Evolutionary conservation across 2,329 filamentous ascomycete genomes (phyloP).

Genomic region (Neurospora crassa): DNA sequence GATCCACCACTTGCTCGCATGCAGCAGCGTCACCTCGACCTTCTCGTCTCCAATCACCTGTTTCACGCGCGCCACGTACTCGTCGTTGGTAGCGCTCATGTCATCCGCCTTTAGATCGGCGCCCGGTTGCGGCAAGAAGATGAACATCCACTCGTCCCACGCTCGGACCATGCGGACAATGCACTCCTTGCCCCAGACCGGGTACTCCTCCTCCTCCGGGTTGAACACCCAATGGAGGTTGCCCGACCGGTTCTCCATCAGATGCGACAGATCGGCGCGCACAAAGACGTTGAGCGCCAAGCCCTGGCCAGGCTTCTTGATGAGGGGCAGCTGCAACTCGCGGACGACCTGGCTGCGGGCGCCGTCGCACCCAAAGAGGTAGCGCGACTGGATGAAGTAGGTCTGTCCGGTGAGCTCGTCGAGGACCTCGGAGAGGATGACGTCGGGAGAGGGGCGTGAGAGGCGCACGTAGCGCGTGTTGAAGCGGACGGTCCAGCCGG

Average conservation of each 20-base stretch:
- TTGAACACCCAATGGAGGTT: conserved; percentile 53
- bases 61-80: conserved; percentile 35
- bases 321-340: conserved; percentile 27
- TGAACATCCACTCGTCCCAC: conserved; percentile 54
- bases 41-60: conserved; percentile 47
- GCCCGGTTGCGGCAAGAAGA: conserved; percentile 36
- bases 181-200: conserved; percentile 39
- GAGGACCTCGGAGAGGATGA: conserved; percentile 18
- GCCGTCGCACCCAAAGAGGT: conserved; percentile 51
- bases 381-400: conserved; percentile 39
- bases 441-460: conserved; percentile 18
- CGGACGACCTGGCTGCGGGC: conserved; percentile 29
- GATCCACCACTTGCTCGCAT: conserved; percentile 48
- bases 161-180: conserved; percentile 52
- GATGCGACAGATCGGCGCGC: conserved; percentile 37
- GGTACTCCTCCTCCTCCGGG: conserved; percentile 42
- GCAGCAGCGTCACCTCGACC: conserved; percentile 39
- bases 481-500: conserved; percentile 33
- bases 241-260: conserved; percentile 40
- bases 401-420: conserved; percentile 16
- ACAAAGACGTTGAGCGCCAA: conserved; percentile 32
- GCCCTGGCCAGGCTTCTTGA: conserved; percentile 24
- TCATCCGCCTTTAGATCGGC: conserved; percentile 25
- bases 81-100: conserved; percentile 32
- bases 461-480: conserved; percentile 30